These are phyloP conservation scores for Helotiales sp. DNA, from an alignment of 2,329 filamentous ascomycete species.

Conservation along the genomic window DNA sequence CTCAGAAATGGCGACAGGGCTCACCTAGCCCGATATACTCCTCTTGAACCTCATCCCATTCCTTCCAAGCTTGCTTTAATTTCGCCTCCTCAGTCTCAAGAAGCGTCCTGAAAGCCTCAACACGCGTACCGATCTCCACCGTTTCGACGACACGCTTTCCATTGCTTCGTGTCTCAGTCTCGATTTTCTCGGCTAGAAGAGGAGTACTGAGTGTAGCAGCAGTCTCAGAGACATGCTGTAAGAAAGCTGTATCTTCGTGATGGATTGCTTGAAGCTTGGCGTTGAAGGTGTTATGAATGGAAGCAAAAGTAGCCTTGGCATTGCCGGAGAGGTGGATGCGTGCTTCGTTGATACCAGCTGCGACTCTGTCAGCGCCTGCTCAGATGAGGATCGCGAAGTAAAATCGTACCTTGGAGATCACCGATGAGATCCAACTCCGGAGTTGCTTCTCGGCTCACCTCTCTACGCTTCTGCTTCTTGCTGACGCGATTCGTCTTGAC, in stretches of 20 bases:
- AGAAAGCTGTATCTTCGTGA: slow-evolving; percentile 17
- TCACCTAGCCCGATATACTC: slow-evolving; percentile 28
- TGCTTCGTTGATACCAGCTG: slow-evolving; percentile 27
- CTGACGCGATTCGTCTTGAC: slow-evolving; percentile 6
- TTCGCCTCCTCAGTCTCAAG: slow-evolving; percentile 25
- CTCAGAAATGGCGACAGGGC: slow-evolving; percentile 11
- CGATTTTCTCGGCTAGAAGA: slow-evolving; percentile 25
- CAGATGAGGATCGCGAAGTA: background rate
- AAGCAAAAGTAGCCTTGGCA: slow-evolving; percentile 18
- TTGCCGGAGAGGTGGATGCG: slow-evolving; percentile 11
- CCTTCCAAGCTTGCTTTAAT: slow-evolving; percentile 28
- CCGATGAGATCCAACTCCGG: slow-evolving; percentile 14
- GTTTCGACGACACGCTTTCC: slow-evolving; percentile 18
- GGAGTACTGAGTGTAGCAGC: slow-evolving; percentile 16
- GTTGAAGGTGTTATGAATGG: slow-evolving; percentile 15
- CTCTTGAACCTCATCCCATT: slow-evolving; percentile 30
- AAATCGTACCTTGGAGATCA: slow-evolving; percentile 15
- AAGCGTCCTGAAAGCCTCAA: slow-evolving; percentile 21
- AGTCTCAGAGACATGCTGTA: slow-evolving; percentile 8
- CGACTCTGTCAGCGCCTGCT: background rate
- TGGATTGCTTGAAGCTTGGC: slow-evolving; percentile 7
- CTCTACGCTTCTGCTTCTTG: slow-evolving; percentile 17
- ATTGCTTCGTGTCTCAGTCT: slow-evolving; percentile 17
- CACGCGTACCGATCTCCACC: slow-evolving; percentile 26
- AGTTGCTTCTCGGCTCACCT: slow-evolving; percentile 12